Evolutionary conservation across 148 eudicot genomes (phyloP).

Genomic region (Selenicereus undatus): DNA sequence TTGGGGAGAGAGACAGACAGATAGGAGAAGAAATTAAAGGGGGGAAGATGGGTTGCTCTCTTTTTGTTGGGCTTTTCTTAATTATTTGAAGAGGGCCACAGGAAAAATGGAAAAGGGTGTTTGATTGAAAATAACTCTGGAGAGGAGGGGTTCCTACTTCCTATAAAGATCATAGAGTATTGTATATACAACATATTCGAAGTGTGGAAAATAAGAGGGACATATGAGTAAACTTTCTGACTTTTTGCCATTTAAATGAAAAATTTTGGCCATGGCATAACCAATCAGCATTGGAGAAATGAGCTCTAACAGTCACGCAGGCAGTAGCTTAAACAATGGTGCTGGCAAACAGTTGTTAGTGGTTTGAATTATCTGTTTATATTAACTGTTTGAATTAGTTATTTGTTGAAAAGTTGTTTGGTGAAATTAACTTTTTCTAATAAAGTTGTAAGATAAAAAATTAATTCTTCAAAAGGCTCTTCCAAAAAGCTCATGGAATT

Average conservation of each 20-base stretch:
- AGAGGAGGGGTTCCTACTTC: no score
- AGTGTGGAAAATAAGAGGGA: slow-evolving; percentile 2
- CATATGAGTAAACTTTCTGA: slow-evolving; percentile 17
- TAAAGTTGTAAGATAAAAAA: no score
- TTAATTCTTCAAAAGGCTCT: no score
- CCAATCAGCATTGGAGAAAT: slow-evolving; percentile 20
- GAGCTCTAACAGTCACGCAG: slow-evolving; percentile 11
- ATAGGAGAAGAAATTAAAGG: neutral
- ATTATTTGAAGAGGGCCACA: slow-evolving; percentile 3
- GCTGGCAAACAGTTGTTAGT: no score
- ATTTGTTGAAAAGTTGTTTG: no score
- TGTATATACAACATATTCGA: neutral
- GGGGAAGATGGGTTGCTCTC: slow-evolving; percentile 29
- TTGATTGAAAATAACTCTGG: slow-evolving; percentile 15
- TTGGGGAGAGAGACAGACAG: neutral
- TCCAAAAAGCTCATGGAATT: no score
- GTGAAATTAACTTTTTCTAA: no score
- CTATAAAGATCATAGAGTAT: no score
- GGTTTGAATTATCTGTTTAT: no score
- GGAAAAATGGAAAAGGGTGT: slow-evolving; percentile 4
- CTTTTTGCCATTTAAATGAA: slow-evolving; percentile 6
- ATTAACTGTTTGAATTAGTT: no score
- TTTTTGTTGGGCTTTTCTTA: slow-evolving; percentile 21
- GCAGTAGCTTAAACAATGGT: neutral
- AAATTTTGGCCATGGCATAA: no score